These are phyloP conservation scores for Circinella umbellata DNA, from an alignment of 371 early-diverging fungal genomes.

Conservation along the genomic window DNA sequence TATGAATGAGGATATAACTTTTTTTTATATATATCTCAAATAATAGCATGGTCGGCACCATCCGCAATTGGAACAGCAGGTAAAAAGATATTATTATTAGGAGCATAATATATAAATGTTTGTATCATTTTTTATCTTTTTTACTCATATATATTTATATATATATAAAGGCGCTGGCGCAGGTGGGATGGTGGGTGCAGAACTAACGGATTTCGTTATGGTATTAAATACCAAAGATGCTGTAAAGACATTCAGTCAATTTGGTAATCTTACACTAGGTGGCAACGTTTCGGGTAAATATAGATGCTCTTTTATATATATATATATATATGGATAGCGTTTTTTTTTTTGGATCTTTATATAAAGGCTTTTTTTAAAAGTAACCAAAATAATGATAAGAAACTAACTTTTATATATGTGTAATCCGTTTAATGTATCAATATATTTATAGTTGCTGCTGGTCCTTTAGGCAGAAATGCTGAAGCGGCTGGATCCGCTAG, in stretches of 20 bases:
- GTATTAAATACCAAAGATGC: slow-evolving; percentile 86
- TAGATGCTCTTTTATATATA: not conserved
- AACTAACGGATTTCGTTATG: slow-evolving; percentile 93
- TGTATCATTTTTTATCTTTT: too few relatives aligned
- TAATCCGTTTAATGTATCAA: too few relatives aligned
- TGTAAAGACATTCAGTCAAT: slow-evolving; percentile 88
- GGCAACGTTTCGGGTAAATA: slow-evolving; percentile 70
- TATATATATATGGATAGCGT: too few relatives aligned
- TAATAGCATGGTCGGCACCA: slow-evolving; percentile 77
- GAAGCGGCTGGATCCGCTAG: slow-evolving; percentile 86
- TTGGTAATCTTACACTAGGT: slow-evolving; percentile 93
- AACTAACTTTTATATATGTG: not conserved
- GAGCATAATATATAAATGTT: too few relatives aligned
- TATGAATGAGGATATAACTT: not conserved
- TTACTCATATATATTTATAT: too few relatives aligned
- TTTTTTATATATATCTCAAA: not conserved
- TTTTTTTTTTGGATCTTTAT: too few relatives aligned
- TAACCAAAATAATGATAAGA: not conserved
- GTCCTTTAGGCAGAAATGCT: slow-evolving; percentile 90
- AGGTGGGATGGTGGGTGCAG: slow-evolving; percentile 64
- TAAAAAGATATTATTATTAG: too few relatives aligned
- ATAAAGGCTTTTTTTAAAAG: not conserved
- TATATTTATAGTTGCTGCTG: slow-evolving; percentile 77
- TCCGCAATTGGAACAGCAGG: slow-evolving; percentile 75
- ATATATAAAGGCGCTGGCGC: slow-evolving; percentile 66